A percentile compares a stretch with the other conserved stretches of the same genome.
Conservation (phyloP, 805 yeast species). For the Priceomyces haplophilus region DNA sequence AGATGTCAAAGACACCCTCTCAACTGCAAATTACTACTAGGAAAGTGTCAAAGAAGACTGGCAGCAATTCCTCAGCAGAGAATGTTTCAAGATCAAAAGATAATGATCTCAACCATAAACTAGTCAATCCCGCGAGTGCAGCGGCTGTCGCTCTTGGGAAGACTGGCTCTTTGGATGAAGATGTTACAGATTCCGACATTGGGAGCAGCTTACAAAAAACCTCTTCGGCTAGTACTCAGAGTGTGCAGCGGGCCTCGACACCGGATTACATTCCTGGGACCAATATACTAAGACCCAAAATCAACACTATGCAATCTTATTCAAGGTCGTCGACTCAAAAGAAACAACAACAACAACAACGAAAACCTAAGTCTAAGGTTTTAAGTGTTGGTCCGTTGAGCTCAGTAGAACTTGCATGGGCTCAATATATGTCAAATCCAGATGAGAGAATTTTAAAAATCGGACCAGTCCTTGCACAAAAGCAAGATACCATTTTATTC, state of each 20-base stretch:
- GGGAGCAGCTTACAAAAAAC: slow-evolving; percentile 12
- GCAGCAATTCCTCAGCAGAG: slow-evolving; percentile 8
- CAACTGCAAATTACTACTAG: slow-evolving; percentile 13
- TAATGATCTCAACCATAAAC: slow-evolving; percentile 3
- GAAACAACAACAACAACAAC: slow-evolving; percentile 6
- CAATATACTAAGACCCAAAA: slow-evolving; percentile 51
- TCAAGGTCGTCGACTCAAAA: slow-evolving; percentile 16
- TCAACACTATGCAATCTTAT: slow-evolving; percentile 34
- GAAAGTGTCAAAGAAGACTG: slow-evolving; percentile 6
- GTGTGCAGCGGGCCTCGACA: slow-evolving; percentile 26
- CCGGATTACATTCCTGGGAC: slow-evolving; percentile 60
- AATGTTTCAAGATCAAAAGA: slow-evolving; percentile 11
- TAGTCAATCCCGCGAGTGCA: slow-evolving; percentile 34
- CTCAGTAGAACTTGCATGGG: slow-evolving; percentile 59
- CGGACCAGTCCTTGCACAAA: slow-evolving; percentile 50
- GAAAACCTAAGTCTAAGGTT: slow-evolving; percentile 20
- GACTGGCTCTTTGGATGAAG: slow-evolving; percentile 15
- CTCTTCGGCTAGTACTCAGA: slow-evolving; percentile 27
- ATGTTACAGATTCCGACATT: slow-evolving; percentile 18
- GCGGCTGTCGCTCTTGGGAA: slow-evolving; percentile 40
- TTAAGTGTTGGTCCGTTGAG: slow-evolving; percentile 46
- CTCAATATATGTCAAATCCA: slow-evolving; percentile 46
- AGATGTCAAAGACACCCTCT: slow-evolving; percentile 15
- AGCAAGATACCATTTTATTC: slow-evolving; percentile 45
- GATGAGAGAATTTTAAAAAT: slow-evolving; percentile 61